Percentiles rank a stretch among this genome's conserved stretches.
phyloP scores from a whole-genome alignment of 1,139 yeast species.

The Trichomonascaceae sp. region DNA sequence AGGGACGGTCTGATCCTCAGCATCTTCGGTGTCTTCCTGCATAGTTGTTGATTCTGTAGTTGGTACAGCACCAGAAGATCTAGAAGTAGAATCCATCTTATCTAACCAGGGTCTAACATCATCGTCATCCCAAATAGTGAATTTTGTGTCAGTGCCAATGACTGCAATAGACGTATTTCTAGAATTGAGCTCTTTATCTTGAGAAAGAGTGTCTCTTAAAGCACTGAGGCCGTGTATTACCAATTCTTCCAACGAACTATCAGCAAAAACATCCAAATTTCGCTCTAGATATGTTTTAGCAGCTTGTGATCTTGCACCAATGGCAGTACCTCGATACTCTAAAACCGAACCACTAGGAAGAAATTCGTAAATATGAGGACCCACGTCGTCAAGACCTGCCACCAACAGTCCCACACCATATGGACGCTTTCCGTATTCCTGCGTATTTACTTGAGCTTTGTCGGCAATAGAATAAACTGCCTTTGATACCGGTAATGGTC shows the following conservation, averaged over 20 bases:
- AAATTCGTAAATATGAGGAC: conserved; percentile 91
- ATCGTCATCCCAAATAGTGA: conserved; percentile 79
- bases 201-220: conserved; percentile 86
- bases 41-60: conserved; percentile 9
- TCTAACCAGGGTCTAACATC: conserved; percentile 73
- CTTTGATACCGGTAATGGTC: conserved; percentile 78
- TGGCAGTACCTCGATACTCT: conserved; percentile 90
- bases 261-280: conserved; percentile 60
- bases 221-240: conserved; percentile 87
- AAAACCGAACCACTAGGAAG: conserved; percentile 92
- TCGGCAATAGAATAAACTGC: conserved; percentile 88
- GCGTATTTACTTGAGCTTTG: conserved; percentile 96
- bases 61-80: conserved; percentile 17
- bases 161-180: conserved; percentile 87
- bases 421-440: conserved; percentile 92
- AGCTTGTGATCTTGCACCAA: conserved; percentile 98
- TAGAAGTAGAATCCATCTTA: conserved; percentile 52
- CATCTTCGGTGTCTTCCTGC: conserved; percentile 6
- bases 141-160: conserved; percentile 73
- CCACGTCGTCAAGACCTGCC: conserved; percentile 80
- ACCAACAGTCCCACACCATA: conserved; percentile 93
- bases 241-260: conserved; percentile 62
- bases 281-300: conserved; percentile 94
- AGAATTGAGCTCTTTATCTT: conserved; percentile 82
- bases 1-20: conserved; percentile 1